A percentile compares a stretch with the other conserved stretches of the same genome.
These are phyloP conservation scores for Angomonas deanei DNA, from an alignment of 208 protist species.

Conservation along the genomic window DNA sequence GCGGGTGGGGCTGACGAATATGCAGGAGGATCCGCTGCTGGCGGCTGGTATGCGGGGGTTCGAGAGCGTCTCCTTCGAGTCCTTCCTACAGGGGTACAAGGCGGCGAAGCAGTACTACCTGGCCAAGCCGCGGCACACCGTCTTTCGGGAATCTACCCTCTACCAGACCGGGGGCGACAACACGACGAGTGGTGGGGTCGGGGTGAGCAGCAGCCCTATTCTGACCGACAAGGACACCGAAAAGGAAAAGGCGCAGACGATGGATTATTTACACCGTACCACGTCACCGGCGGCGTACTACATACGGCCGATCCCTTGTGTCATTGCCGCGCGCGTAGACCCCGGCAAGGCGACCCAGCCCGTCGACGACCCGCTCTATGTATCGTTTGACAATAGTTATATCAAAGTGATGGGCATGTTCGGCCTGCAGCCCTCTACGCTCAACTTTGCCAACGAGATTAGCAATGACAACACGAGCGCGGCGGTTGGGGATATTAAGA, in stretches of 20 bases:
- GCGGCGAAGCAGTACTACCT: constrained; percentile 50
- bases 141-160: not conserved
- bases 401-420: constrained; percentile 84
- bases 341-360: constrained; percentile 25
- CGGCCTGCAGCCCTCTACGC: constrained; percentile 54
- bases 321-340: constrained; percentile 59
- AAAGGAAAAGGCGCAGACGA: not conserved
- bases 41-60: not conserved
- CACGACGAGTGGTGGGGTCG: not conserved
- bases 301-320: constrained; percentile 66
- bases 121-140: constrained; percentile 39
- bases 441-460: constrained; percentile 17
- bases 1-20: constrained; percentile 6
- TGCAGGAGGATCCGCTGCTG: constrained; percentile 2
- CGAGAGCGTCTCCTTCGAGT: constrained; percentile 25
- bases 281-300: constrained; percentile 57
- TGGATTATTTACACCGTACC: not conserved
- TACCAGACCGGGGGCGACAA: not conserved
- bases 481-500: not conserved
- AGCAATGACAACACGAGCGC: not conserved
- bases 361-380: constrained; percentile 39
- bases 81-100: constrained; percentile 42
- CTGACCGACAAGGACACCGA: not conserved
- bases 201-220: not conserved
- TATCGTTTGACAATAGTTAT: constrained; percentile 43